Evolutionary conservation across 129 eudicot genomes (phyloP).

Genomic region (Lactuca saligna): DNA sequence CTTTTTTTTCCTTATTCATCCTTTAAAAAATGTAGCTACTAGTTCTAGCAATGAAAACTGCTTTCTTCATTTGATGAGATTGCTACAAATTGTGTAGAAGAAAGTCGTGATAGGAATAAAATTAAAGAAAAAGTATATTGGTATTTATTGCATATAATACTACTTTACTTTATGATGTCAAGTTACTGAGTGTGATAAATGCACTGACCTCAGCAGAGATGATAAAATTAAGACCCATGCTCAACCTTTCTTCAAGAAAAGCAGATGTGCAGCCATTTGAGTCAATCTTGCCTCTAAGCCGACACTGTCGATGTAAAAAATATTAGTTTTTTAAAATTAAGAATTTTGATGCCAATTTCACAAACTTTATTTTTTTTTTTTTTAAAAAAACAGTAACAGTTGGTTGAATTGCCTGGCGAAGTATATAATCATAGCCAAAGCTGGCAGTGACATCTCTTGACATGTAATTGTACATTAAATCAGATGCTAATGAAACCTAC

Average conservation of each 20-base stretch:
- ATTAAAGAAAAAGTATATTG: too few relatives aligned
- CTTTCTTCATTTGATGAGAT: too few relatives aligned
- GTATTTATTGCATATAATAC: too few relatives aligned
- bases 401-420: constrained; percentile 68
- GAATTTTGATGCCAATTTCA: background rate
- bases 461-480: constrained; percentile 80
- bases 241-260: constrained; percentile 76
- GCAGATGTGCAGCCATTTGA: constrained; percentile 84
- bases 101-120: background rate
- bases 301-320: constrained; percentile 61
- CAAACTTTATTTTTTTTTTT: too few relatives aligned
- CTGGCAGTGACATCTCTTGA: constrained; percentile 83
- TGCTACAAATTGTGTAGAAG: too few relatives aligned
- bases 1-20: too few relatives aligned
- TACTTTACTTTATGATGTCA: too few relatives aligned
- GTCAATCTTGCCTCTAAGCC: constrained; percentile 86
- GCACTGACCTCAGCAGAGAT: constrained; percentile 78
- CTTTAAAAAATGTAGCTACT: too few relatives aligned
- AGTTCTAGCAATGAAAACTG: too few relatives aligned
- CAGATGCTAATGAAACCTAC: constrained; percentile 86
- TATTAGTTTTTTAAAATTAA: too few relatives aligned
- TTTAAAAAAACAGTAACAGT: background rate
- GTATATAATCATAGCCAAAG: constrained; percentile 79
- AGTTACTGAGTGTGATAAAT: too few relatives aligned
- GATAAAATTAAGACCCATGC: constrained; percentile 71